Evolutionary conservation across 306 rosid species (phyloP), one percentile per base, ranked within the genome.

Genomic region (Erythrophleum fordii): DNA sequence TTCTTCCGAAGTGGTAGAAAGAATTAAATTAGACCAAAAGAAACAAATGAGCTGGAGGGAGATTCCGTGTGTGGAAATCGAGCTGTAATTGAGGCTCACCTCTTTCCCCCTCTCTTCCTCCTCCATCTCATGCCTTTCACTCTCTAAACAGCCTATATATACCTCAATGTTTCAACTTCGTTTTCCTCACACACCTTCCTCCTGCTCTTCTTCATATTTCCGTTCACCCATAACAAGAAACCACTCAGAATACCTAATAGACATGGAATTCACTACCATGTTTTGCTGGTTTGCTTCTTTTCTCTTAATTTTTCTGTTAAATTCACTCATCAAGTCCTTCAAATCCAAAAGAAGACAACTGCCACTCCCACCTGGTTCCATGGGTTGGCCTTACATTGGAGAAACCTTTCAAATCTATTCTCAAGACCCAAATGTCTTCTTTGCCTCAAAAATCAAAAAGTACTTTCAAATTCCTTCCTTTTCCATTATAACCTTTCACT

Each of bases 341-440:
- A 7, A 75, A n/a, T 51, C 86, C 14, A 69, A 46, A 42, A 61
- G 60, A 39, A 77, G 31, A 16, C 61, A 73, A 45, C 72, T 91
- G 52, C 92, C 95, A 11, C 95, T 95, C 56, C 99, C 99, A 5
- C 99, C 99, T 0, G 99, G 99, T 0, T 78, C 96, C 75, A 76
- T 93, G 88, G 98, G 99, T 1, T 95, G 88, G 89, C 97, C 99
- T 62, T 95, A 91, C 75, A 70, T 95, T 12, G 99, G 99, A n/a
- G 99, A 93, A 73, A 95, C 98, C 80, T 88, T 95, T 69, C 99
- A 95, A 76, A 90, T 95, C 85, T 95, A 95, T 88, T 93, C 99
- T 76, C 94, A 95, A 85, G 88, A 95, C 89, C 99, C 99, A 53
- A 95, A 87, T 78, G 89, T 90, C 80, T 95, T 95, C 92, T 95